Base-by-base conservation (phyloP, 306 rosid species). In the Lathyrus aphaca region DNA sequence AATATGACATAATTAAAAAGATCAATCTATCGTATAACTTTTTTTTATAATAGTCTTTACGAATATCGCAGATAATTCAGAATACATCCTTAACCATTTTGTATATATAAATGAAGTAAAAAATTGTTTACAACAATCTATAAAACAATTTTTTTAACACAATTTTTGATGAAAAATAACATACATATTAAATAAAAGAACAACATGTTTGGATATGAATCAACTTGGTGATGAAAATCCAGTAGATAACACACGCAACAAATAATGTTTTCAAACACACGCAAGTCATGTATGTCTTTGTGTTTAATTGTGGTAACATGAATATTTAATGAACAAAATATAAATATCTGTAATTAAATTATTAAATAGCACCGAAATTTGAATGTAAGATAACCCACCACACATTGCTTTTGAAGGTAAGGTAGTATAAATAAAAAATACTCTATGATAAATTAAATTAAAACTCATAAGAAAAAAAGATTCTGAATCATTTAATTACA, bases 391-490 rank as follows among this genome's bases (percentile, higher is more conserved):
- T 71, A 50, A 70, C 58, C 40, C 5, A 49, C 39, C 58, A 25
- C 4, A 48, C 37, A 58, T 5, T 72, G 42, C 35, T 19, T 54
- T 70, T 69, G 76, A 77, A 42, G 5, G 48, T 42, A 12, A 42
- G 48, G 6, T 25, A 35, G 7, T 6, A 1, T 32, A 32, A 32
- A 32, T 32, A 32, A 0, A 6, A 32, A 32, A 32, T 32, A 32
- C 37, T 25, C 37, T 35, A 35, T 6, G 7, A 7, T 1, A 35
- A 35, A 25, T 25, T 25, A 25, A 39, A 10, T 8, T 39, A 39
- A n/a, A 43, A 43, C 5, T 6, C n/a, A 48, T 35, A 77, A 57
- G 64, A 57, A 73, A 79, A 73, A 78, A 79, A 79, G 79, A 68
- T 73, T 79, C 67, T 43, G 35, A 39, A 17, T 42, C 46, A 69